Base-by-base conservation (phyloP, 106 monocot species). In the Iris macrosiphon region DNA sequence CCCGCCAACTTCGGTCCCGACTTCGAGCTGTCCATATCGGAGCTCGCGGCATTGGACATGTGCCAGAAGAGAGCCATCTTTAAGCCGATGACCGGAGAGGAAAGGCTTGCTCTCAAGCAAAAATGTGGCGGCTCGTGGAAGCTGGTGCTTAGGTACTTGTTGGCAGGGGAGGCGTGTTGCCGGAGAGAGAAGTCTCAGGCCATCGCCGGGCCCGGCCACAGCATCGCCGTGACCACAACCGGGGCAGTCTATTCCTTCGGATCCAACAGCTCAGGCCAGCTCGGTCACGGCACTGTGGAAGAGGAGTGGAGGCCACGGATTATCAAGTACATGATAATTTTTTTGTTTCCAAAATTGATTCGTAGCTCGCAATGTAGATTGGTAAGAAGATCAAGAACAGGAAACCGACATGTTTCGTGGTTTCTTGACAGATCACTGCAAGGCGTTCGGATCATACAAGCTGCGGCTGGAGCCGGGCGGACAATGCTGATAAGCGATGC, bases 61-160 rank as follows among this genome's bases (percentile, higher is more conserved):
- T 99, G 87, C 64, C 77, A 75, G 49, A 87, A 87, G 56, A 83
- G 98, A 52, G 87, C 91, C 34, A 71, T 99, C 7, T 91, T 99
- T 59, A 87, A 73, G 58, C 78, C 75, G 1, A 83, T 91, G 75
- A 58, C 59, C 3, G 22, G 24, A 1, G 80, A 87, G 34, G 87
- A 91, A 60, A 81, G 52, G 49, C 54, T 70, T 16, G 3, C 32
- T 45, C 46, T 91, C 27, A 99, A 87, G 60, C 75, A 75, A 49
- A 72, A 64, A 6, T 91, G 98, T 41, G 98, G 98, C 0, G 98
- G 87, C n/a, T 79, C 82, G 7, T 99, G 98, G 98, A 99, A 99
- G 58, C 67, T 91, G 3, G 91, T 87, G 22, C 73, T 99, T 61
- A 87, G 91, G 72, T 99, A 73, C 52, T 63, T 99, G 47, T 56